Evolutionary conservation across 768 basidiomycete species (phyloP), one percentile per base, ranked within the genome.

Genomic region (Coprinellus micaceus): DNA sequence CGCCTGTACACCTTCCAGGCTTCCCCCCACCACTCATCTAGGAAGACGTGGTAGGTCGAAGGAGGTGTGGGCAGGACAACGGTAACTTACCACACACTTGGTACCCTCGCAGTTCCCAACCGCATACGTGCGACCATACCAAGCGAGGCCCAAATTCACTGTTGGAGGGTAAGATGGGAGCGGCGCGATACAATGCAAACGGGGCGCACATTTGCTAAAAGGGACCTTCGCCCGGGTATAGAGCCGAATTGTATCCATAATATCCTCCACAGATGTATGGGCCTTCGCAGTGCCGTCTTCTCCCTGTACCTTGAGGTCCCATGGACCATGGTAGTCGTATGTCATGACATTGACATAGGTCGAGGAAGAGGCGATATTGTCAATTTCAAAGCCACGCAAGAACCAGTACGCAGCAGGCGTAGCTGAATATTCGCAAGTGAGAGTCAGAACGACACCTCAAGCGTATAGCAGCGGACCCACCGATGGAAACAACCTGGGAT

Each of bases 271-370:
- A 4, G 62, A 63, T 12, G 64, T 65, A 19, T 67, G 66, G 4
- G 66, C 63, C 45, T 64, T 63, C 12, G 63, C 57, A 15, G 63
- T 62, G 1, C 63, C 58, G 17, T 63, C 60, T 46, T 63, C 58
- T 21, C 52, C 58, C 2, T 56, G 58, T 13, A 67, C 56, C 17
- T 60, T 59, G 22, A 61, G 61, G 43, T 67, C 66, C 66, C 66
- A 67, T 7, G 50, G 61, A 12, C 61, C 63, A 60, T 63, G 66
- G 40, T 66, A 66, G 33, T 66, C 65, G 43, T 66, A 66, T 57
- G 19, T 62, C 66, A 67, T 67, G 62, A 67, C 63, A 52, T 65
- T 67, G 45, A 67, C 10, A 30, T 63, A 67, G 7, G 52, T 52
- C 11, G 64, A 57, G 9, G 26, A 48, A 15, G 26, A 25, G 6